Conservation (phyloP, 2,329 filamentous ascomycete species). For the Sphaerulina musiva region DNA sequence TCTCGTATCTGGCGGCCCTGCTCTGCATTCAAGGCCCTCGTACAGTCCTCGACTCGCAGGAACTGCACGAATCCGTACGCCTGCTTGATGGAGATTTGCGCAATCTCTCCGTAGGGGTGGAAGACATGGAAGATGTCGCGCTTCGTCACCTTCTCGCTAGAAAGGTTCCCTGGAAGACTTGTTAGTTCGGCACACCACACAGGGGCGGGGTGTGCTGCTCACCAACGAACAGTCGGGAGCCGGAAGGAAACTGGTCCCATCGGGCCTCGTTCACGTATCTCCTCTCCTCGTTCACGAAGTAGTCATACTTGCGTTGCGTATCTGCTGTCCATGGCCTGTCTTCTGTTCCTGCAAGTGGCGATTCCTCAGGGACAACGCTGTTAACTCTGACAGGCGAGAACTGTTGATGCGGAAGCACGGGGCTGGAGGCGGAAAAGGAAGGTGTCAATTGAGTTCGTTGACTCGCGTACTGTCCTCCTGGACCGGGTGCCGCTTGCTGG, state of each 20-base stretch:
- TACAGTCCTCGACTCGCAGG: constrained; percentile 66
- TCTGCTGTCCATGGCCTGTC: constrained; percentile 50
- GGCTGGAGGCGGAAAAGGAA: not conserved
- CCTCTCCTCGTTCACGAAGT: constrained; percentile 66
- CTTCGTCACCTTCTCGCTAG: constrained; percentile 88
- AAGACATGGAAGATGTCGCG: constrained; percentile 90
- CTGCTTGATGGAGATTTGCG: constrained; percentile 93
- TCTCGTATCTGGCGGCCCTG: constrained; percentile 78
- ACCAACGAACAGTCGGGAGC: constrained; percentile 77
- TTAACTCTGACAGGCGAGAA: not conserved
- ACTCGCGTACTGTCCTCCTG: constrained; percentile 1
- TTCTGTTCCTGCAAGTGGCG: constrained; percentile 27
- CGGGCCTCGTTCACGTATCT: constrained; percentile 69
- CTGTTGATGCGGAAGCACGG: not conserved
- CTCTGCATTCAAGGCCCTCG: constrained; percentile 65
- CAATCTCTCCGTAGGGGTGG: constrained; percentile 73
- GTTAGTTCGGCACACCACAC: constrained; percentile 6
- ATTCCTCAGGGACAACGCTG: not conserved
- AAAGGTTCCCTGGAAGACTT: constrained; percentile 65
- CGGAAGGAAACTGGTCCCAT: constrained; percentile 73
- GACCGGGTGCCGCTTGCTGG: not conserved
- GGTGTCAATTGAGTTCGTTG: constrained; percentile 7
- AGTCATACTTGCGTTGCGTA: constrained; percentile 62
- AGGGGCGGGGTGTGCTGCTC: constrained; percentile 30
- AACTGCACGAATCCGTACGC: constrained; percentile 97